These are phyloP conservation scores for Haplosporangium gracile DNA, from an alignment of 192 early-diverging fungal genomes.

Conservation along the genomic window DNA sequence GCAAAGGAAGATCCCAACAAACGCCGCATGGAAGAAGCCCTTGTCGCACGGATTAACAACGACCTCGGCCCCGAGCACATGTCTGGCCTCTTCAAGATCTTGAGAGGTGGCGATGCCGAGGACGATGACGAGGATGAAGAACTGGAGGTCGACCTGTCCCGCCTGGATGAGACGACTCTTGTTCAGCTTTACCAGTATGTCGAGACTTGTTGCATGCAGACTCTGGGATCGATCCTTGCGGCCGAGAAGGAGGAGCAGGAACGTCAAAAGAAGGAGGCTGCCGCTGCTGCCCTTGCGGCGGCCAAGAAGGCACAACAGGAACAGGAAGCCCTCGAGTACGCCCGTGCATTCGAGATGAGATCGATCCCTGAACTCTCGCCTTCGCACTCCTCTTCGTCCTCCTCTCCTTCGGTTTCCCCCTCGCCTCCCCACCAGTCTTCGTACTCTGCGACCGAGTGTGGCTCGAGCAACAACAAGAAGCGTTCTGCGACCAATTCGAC, in stretches of 20 bases:
- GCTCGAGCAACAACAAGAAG: constrained; percentile 23
- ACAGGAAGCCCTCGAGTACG: constrained; percentile 17
- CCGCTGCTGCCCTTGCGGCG: background rate
- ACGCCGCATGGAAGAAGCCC: constrained; percentile 45
- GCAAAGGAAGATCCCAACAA: constrained; percentile 42
- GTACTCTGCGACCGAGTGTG: constrained; percentile 11
- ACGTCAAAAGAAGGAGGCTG: constrained; percentile 24
- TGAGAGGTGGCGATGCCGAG: constrained; percentile 25
- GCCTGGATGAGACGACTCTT: constrained; percentile 43
- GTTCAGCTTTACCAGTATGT: constrained; percentile 51
- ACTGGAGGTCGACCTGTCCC: constrained; percentile 50
- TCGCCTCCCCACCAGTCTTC: constrained; percentile 50
- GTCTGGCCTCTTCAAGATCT: constrained; percentile 49
- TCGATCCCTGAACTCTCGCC: constrained; percentile 42
- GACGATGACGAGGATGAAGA: constrained; percentile 41
- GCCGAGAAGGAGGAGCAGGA: constrained; percentile 36
- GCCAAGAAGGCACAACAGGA: constrained; percentile 17
- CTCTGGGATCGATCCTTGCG: constrained; percentile 30
- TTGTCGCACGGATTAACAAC: constrained; percentile 49
- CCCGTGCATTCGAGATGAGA: background rate
- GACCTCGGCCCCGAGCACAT: constrained; percentile 51
- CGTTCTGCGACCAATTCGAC: constrained; percentile 24
- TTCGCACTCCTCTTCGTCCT: constrained; percentile 27
- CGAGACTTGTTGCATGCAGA: constrained; percentile 52
- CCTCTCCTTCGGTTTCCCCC: constrained; percentile 14